Percentiles rank a stretch among this genome's conserved stretches.
These are phyloP conservation scores for Aureobasidium namibiae DNA, from an alignment of 2,329 filamentous ascomycete genomes.

Conservation along the genomic window DNA sequence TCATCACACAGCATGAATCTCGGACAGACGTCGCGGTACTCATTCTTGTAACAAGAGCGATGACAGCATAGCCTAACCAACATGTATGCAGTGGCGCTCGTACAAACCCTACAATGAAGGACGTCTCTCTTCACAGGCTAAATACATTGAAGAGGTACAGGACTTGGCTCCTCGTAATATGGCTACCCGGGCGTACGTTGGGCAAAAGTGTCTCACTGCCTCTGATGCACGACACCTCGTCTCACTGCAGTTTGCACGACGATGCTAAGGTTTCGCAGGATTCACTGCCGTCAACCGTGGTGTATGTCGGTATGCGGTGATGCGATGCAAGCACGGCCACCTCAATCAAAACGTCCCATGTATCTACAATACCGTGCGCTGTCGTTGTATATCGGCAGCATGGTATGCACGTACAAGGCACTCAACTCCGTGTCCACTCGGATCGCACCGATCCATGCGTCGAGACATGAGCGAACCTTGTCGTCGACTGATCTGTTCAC, in stretches of 20 bases:
- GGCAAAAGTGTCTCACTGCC: neutral
- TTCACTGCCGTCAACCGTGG: neutral
- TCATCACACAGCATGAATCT: neutral
- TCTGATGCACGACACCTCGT: conserved; percentile 5
- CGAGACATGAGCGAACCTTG: neutral
- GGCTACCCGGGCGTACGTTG: neutral
- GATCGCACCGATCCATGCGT: conserved; percentile 3
- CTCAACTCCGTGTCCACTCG: neutral
- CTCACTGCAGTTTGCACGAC: neutral
- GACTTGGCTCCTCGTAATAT: neutral
- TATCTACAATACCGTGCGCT: neutral
- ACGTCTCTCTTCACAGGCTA: neutral
- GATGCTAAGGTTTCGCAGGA: neutral
- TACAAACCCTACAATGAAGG: neutral
- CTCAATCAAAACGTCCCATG: neutral
- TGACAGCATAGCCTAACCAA: neutral
- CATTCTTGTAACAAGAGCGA: neutral
- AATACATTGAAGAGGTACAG: neutral
- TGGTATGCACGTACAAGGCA: neutral
- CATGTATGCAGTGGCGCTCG: neutral
- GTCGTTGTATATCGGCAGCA: neutral
- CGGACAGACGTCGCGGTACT: neutral
- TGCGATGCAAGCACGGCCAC: neutral
- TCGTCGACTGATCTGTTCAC: neutral
- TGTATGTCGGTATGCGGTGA: neutral